Evolutionary conservation across 768 basidiomycete species (phyloP).

Genomic region (Suillus subalutaceus): DNA sequence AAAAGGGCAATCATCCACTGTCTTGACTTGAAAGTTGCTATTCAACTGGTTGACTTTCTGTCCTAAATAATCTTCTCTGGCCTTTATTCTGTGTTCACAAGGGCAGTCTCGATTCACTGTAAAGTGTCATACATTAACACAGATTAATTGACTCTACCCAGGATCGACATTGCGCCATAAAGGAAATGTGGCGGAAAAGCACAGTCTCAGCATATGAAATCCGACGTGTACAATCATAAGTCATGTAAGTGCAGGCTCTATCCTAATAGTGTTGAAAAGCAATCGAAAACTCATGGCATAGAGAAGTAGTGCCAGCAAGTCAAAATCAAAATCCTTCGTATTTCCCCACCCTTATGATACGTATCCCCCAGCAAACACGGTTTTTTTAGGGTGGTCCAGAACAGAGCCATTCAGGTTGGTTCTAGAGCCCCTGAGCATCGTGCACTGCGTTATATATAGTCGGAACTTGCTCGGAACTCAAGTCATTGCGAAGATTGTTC

Average conservation of each 20-base stretch:
- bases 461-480: neutral
- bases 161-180: no score
- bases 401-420: neutral
- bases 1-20: neutral
- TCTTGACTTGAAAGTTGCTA: neutral
- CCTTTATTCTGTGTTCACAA: neutral
- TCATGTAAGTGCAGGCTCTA: neutral
- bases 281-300: neutral
- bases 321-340: neutral
- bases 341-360: neutral
- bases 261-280: neutral
- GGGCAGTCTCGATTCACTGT: neutral
- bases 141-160: neutral
- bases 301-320: neutral
- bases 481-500: neutral
- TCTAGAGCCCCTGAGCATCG: neutral
- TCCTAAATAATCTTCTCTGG: neutral
- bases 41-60: neutral
- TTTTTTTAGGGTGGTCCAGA: neutral
- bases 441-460: conserved; percentile 4
- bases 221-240: neutral
- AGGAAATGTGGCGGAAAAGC: neutral
- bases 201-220: neutral
- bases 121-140: neutral
- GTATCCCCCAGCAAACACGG: neutral